phyloP scores from a whole-genome alignment of 306 rosid genomes.

The Abrus precatorius region DNA sequence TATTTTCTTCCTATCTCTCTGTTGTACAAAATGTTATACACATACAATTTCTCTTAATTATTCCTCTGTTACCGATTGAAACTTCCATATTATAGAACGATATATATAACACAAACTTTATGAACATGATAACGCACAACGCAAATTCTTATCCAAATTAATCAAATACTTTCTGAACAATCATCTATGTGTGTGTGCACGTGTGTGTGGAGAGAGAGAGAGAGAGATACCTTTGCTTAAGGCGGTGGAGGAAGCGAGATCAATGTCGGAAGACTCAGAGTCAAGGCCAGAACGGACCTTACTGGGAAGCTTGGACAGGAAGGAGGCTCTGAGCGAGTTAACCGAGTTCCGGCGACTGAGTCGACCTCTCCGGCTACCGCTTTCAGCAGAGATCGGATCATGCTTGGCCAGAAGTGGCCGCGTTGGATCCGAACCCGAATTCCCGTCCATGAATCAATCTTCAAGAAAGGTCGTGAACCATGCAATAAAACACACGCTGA shows the following conservation, averaged over 20 bases:
- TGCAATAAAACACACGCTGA: background rate
- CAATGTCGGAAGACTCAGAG: slow-evolving; percentile 54
- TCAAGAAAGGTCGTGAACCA: slow-evolving; percentile 7
- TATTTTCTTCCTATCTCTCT: too few relatives aligned
- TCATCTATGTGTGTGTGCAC: too few relatives aligned
- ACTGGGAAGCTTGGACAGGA: slow-evolving; percentile 65
- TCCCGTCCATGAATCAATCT: slow-evolving; percentile 23
- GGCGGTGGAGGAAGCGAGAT: slow-evolving; percentile 58
- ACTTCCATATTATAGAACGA: too few relatives aligned
- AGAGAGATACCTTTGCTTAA: slow-evolving; percentile 62
- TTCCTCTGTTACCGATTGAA: too few relatives aligned
- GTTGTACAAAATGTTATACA: too few relatives aligned
- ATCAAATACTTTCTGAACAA: too few relatives aligned
- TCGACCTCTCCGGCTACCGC: slow-evolving; percentile 8
- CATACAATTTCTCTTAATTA: too few relatives aligned
- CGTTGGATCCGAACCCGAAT: slow-evolving; percentile 28
- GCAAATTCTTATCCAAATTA: too few relatives aligned
- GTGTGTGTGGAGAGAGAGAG: background rate
- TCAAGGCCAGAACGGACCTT: slow-evolving; percentile 63
- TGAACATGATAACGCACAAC: too few relatives aligned
- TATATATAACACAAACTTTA: too few relatives aligned
- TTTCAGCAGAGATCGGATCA: background rate
- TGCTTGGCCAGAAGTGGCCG: slow-evolving; percentile 31
- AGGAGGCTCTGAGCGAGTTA: slow-evolving; percentile 52
- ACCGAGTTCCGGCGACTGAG: slow-evolving; percentile 51